phyloP scores from a whole-genome alignment of 495 filamentous ascomycete species.

The Extremus antarcticus region DNA sequence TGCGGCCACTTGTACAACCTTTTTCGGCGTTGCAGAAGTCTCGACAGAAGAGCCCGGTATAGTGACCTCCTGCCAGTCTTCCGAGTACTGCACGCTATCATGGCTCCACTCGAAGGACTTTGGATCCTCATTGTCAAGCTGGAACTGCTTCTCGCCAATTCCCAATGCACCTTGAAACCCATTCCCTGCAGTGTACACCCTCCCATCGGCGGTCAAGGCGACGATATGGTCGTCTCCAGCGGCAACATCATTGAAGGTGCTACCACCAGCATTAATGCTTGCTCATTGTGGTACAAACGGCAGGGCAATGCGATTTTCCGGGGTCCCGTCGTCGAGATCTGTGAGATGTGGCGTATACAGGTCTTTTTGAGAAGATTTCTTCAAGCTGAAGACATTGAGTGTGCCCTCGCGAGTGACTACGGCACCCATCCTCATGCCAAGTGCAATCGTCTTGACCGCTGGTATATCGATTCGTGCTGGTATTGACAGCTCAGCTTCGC shows the following conservation, averaged over 20 bases:
- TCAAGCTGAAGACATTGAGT: neutral
- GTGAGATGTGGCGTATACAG: neutral
- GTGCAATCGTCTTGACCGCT: neutral
- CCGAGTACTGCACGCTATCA: neutral
- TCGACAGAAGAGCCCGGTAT: neutral
- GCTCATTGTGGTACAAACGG: neutral
- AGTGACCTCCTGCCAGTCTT: neutral
- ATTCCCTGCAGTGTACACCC: neutral
- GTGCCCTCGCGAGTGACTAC: neutral
- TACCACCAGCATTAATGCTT: neutral
- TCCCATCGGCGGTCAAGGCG: conserved; percentile 3
- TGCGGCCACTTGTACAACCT: neutral
- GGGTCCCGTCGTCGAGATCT: neutral
- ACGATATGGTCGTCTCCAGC: conserved; percentile 2
- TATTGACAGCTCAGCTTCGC: neutral
- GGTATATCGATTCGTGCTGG: neutral
- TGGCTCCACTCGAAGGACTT: neutral
- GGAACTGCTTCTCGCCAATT: neutral
- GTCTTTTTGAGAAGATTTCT: neutral
- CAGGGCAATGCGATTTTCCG: neutral
- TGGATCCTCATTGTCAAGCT: neutral
- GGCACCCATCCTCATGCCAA: neutral
- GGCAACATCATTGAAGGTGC: conserved; percentile 1
- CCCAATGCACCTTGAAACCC: conserved; percentile 1
- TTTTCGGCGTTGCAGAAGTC: neutral